Base-by-base conservation (phyloP, 139 green algal species). In the Bryopsis sp. region DNA sequence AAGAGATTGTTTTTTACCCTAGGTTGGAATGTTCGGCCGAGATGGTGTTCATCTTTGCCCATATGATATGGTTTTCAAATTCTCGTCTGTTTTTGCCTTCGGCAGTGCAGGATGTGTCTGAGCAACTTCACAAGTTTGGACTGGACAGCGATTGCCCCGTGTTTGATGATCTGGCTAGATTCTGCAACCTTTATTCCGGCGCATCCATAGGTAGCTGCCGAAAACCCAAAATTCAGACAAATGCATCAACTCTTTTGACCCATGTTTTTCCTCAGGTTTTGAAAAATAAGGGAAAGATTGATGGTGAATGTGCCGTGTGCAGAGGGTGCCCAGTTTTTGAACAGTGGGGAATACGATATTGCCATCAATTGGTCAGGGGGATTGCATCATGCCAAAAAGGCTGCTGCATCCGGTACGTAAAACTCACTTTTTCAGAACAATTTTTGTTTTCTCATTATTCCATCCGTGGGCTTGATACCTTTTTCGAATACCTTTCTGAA, bases 341-440 rank as follows among this genome's bases (percentile, higher is more conserved):
- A 98, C 74, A 80, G 92, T 54, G 72, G 78, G 19, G 57, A 79
- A n/a, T 74, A 81, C 4, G 94, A 99, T 76, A 84, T 93, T 24
- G 89, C 79, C 32, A 93, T 99, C 76, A 99, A 99, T 80, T 99
- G 94, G 94, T 76, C 90, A 6, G 94, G 94, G 2, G 94, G 94
- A 7, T 73, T 99, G 70, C 94, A 99, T 69, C 94, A 99, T 74
- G 94, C 89, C 19, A 97, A 98, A 72, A 96, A 95, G 39, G 4
- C 8, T 22, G 37, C 7, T 8, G 62, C 62, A 57, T 69, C 62
- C 4, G 62, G 62, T 28, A n/a, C n/a, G n/a, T n/a, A n/a, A n/a
- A n/a, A n/a, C n/a, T n/a, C n/a, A n/a, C n/a, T n/a, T n/a, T n/a
- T n/a, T n/a, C n/a, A n/a, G n/a, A n/a, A n/a, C n/a, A n/a, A n/a